Percentiles rank a stretch among this genome's conserved stretches.
Evolutionary conservation across 352 stramenopile species (phyloP).

Genomic region (Globisporangium paddicum): DNA sequence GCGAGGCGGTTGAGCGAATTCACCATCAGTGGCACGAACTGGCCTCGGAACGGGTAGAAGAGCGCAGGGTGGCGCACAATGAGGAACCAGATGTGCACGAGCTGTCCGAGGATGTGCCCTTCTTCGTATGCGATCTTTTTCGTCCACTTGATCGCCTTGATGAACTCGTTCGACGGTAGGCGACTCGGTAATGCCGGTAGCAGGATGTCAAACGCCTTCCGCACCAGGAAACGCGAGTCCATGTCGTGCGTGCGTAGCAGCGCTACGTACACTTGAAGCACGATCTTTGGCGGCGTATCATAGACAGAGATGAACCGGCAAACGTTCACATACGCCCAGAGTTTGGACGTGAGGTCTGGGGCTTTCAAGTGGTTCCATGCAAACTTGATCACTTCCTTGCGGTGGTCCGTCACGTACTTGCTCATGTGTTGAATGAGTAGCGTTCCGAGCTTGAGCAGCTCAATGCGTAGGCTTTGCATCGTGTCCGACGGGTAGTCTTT

Average conservation of each 20-base stretch:
- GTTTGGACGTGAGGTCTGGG: constrained; percentile 93
- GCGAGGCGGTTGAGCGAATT: constrained; percentile 94
- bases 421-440: constrained; percentile 95
- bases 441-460: constrained; percentile 93
- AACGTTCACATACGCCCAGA: constrained; percentile 97
- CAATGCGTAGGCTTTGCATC: constrained; percentile 81
- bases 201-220: constrained; percentile 94
- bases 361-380: constrained; percentile 96
- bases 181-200: constrained; percentile 89
- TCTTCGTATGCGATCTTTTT: constrained; percentile 98
- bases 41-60: constrained; percentile 90
- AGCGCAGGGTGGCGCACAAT: constrained; percentile 93
- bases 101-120: constrained; percentile 91
- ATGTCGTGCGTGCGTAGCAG: constrained; percentile 93
- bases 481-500: constrained; percentile 71
- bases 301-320: constrained; percentile 96
- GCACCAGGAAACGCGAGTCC: constrained; percentile 93
- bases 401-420: constrained; percentile 89
- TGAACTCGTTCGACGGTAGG: constrained; percentile 91
- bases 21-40: constrained; percentile 96
- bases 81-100: constrained; percentile 98
- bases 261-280: constrained; percentile 95
- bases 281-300: constrained; percentile 95
- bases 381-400: constrained; percentile 99
- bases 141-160: constrained; percentile 96